phyloP scores from a whole-genome alignment of 768 basidiomycete genomes.

The Tricholoma matsutake region DNA sequence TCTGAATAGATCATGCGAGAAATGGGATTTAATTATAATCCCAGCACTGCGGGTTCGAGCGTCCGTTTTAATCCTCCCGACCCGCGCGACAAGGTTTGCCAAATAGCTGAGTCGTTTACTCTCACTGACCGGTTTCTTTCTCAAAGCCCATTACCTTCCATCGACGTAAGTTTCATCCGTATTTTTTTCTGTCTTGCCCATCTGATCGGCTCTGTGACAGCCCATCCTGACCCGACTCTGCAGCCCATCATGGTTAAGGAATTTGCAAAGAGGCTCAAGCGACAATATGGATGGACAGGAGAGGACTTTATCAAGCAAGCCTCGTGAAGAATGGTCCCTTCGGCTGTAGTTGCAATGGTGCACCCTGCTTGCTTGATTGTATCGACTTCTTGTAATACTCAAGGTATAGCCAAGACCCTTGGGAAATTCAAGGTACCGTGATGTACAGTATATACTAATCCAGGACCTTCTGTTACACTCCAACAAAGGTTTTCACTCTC shows the following conservation, averaged over 20 bases:
- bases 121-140: not conserved
- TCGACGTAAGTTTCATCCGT: constrained; percentile 49
- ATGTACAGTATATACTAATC: not conserved
- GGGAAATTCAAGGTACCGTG: too few relatives aligned
- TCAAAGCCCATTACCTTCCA: constrained; percentile 71
- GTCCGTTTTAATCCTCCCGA: constrained; percentile 80
- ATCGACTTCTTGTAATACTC: not conserved
- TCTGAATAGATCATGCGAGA: constrained; percentile 63
- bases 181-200: not conserved
- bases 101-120: not conserved
- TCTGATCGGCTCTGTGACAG: constrained; percentile 31
- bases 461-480: constrained; percentile 4
- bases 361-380: not conserved
- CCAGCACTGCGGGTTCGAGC: constrained; percentile 76
- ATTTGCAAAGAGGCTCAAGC: constrained; percentile 56
- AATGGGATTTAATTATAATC: constrained; percentile 74
- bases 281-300: constrained; percentile 65
- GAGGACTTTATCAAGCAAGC: constrained; percentile 36
- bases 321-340: not conserved
- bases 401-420: too few relatives aligned
- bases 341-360: not conserved
- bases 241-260: constrained; percentile 45
- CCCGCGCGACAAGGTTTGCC: constrained; percentile 36
- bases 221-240: constrained; percentile 73
- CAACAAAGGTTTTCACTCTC: constrained; percentile 40